These are phyloP conservation scores for Aristolochia fimbriata DNA, from an alignment of 164 flowering plant genomes.

Conservation along the genomic window DNA sequence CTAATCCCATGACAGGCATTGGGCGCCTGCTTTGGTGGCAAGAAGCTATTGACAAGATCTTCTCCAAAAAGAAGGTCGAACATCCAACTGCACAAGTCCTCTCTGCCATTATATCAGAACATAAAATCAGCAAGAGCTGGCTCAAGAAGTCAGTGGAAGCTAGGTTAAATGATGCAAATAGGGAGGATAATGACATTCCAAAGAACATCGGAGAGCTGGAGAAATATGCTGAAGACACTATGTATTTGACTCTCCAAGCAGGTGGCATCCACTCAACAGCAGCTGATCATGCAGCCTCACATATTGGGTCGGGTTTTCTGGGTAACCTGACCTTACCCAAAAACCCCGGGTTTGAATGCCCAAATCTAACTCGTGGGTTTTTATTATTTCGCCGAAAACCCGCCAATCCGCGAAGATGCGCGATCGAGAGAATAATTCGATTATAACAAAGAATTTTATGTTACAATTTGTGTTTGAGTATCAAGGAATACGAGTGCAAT, in stretches of 20 bases:
- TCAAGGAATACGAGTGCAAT: too few relatives aligned
- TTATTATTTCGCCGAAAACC: too few relatives aligned
- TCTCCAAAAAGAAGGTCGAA: slow-evolving; percentile 54
- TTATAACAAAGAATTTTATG: too few relatives aligned
- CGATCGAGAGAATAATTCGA: too few relatives aligned
- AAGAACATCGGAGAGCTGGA: slow-evolving; percentile 64
- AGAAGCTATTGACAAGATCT: slow-evolving; percentile 87
- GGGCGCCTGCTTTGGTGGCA: slow-evolving; percentile 99
- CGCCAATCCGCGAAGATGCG: too few relatives aligned
- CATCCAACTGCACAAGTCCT: slow-evolving; percentile 89
- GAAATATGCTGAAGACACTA: slow-evolving; percentile 82
- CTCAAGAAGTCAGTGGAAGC: slow-evolving; percentile 91
- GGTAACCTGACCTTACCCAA: too few relatives aligned
- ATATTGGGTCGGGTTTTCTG: too few relatives aligned
- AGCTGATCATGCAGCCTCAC: slow-evolving; percentile 98
- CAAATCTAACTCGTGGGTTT: too few relatives aligned
- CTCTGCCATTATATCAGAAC: slow-evolving; percentile 47
- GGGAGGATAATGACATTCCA: slow-evolving; percentile 57
- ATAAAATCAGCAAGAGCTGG: slow-evolving; percentile 73
- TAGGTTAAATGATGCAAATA: slow-evolving; percentile 73
- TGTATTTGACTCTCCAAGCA: slow-evolving; percentile 77
- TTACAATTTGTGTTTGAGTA: too few relatives aligned
- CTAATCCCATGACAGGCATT: slow-evolving; percentile 88
- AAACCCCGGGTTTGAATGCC: too few relatives aligned
- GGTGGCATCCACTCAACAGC: slow-evolving; percentile 82